Evolutionary conservation across 2,329 filamentous ascomycete species (phyloP).

Genomic region (Pseudocercospora fijiensis): DNA sequence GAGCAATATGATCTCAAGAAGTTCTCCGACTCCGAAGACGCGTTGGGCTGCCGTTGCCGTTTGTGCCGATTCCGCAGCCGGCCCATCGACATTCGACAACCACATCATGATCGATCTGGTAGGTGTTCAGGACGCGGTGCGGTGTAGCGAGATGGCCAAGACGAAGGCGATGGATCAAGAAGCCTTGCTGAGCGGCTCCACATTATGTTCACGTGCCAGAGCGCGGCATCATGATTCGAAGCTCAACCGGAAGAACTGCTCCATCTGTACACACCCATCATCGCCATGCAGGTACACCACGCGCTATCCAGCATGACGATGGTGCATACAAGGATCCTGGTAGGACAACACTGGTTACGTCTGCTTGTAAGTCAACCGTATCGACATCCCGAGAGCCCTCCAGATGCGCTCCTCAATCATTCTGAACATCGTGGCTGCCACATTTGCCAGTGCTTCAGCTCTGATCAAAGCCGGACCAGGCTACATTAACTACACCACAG

Average conservation of each 20-base stretch:
- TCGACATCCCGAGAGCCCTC: background rate
- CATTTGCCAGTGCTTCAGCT: constrained; percentile 14
- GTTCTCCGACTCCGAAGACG: constrained; percentile 25
- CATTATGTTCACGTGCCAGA: constrained; percentile 16
- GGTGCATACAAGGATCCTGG: background rate
- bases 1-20: constrained; percentile 24
- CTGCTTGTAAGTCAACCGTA: background rate
- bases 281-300: constrained; percentile 4
- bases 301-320: constrained; percentile 3
- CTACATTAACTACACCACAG: constrained; percentile 60
- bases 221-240: constrained; percentile 14
- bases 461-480: constrained; percentile 20
- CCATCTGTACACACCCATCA: background rate
- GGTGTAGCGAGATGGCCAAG: constrained; percentile 5
- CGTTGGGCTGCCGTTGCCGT: constrained; percentile 20
- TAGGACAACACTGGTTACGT: background rate
- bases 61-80: background rate
- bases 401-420: constrained; percentile 12
- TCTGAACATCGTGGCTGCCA: constrained; percentile 10
- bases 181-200: constrained; percentile 11
- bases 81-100: constrained; percentile 1
- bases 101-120: constrained; percentile 8
- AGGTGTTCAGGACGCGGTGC: background rate
- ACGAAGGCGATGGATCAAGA: background rate
- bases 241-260: background rate